These are phyloP conservation scores for Crithidia sp. DNA, from an alignment of 208 protist species.

Conservation along the genomic window DNA sequence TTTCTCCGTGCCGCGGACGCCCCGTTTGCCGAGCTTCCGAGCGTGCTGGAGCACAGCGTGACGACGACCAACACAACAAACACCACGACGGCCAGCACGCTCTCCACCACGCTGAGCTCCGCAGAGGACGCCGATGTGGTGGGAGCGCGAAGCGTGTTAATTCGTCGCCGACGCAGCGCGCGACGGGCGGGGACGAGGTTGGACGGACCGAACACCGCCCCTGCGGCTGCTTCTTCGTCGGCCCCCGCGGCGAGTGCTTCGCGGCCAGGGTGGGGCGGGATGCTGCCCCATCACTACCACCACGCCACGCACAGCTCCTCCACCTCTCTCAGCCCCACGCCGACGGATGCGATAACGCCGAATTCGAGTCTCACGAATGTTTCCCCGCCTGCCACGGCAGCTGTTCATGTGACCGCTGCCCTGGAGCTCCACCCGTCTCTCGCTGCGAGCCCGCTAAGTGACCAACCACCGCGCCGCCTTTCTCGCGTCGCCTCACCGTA, in stretches of 20 bases:
- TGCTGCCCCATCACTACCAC: slow-evolving; percentile 1
- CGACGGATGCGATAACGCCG: background rate
- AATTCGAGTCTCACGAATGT: background rate
- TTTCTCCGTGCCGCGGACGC: background rate
- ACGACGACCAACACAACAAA: too few species aligned
- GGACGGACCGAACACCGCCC: too few species aligned
- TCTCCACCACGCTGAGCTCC: slow-evolving; percentile 4
- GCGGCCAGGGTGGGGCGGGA: background rate
- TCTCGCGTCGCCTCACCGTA: background rate
- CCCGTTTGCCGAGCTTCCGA: background rate
- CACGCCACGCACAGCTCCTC: slow-evolving; percentile 4
- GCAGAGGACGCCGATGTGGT: background rate
- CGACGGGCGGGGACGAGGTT: background rate
- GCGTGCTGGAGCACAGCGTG: background rate
- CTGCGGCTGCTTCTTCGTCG: too few species aligned
- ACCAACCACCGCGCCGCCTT: background rate
- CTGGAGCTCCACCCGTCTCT: too few species aligned
- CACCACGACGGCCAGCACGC: background rate
- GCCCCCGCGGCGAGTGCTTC: background rate
- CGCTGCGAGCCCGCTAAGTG: too few species aligned
- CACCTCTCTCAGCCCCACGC: background rate
- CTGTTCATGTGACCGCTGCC: background rate
- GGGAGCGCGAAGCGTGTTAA: slow-evolving; percentile 3
- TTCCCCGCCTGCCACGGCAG: background rate
- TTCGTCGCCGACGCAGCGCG: background rate